Evolutionary conservation across 208 protist species (phyloP).

Genomic region (Crithidia fasciculata): DNA sequence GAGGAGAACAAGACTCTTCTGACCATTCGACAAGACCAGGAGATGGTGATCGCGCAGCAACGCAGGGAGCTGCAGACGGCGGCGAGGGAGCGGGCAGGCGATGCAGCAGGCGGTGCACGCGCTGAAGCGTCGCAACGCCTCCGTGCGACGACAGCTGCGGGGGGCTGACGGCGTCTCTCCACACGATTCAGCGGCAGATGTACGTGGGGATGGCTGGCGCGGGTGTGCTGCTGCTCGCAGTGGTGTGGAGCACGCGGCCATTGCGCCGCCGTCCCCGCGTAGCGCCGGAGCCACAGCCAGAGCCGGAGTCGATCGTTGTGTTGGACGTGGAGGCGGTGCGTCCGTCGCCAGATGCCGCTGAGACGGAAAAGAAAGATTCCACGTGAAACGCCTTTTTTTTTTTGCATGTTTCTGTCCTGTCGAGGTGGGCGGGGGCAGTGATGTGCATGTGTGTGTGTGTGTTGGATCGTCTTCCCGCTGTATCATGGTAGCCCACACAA

Average conservation of each 20-base stretch:
- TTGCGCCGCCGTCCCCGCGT: not conserved
- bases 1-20: constrained; percentile 23
- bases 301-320: not conserved
- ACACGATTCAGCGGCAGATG: constrained; percentile 23
- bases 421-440: not conserved
- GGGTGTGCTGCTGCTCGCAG: constrained; percentile 17
- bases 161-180: constrained; percentile 13
- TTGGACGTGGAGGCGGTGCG: not conserved
- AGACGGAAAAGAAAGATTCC: not conserved
- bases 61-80: constrained; percentile 23
- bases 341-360: not conserved
- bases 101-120: constrained; percentile 19
- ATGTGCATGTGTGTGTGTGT: too few relatives aligned
- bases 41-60: constrained; percentile 20
- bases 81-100: constrained; percentile 14
- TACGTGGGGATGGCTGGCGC: constrained; percentile 18
- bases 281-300: not conserved
- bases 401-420: not conserved
- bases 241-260: constrained; percentile 24
- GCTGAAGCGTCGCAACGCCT: constrained; percentile 15
- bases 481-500: too few relatives aligned
- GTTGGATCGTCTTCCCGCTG: too few relatives aligned
- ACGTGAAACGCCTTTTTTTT: not conserved
- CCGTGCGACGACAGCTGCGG: constrained; percentile 23
- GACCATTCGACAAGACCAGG: constrained; percentile 21